Percentiles rank a stretch among this genome's conserved stretches.
Conservation (phyloP, 2,329 filamentous ascomycete species). For the Aspergillus terreus region DNA sequence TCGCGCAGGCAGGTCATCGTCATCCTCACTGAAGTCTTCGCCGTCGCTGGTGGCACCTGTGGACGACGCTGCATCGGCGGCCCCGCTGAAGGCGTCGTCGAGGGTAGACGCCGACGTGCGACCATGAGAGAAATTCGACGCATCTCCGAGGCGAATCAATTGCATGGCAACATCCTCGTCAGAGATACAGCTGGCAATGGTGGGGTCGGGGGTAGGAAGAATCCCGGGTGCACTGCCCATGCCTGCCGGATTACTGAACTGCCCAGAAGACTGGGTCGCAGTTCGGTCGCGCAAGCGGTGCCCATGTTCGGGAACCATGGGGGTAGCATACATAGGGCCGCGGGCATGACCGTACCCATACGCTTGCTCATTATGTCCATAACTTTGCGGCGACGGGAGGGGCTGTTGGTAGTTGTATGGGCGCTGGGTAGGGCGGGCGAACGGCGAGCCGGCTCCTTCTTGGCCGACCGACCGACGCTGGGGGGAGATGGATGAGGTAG, state of each 20-base stretch:
- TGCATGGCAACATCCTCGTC: constrained; percentile 98
- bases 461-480: constrained; percentile 75
- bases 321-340: constrained; percentile 58
- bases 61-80: constrained; percentile 78
- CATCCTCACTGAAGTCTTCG: constrained; percentile 61
- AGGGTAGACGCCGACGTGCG: constrained; percentile 89
- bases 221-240: constrained; percentile 52
- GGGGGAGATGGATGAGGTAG: constrained; percentile 94
- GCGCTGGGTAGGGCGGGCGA: constrained; percentile 70
- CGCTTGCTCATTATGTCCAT: constrained; percentile 50
- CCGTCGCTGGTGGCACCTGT: constrained; percentile 79
- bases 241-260: constrained; percentile 39
- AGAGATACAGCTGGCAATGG: constrained; percentile 92
- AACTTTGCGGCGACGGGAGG: constrained; percentile 80
- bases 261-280: constrained; percentile 47
- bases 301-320: constrained; percentile 51
- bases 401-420: constrained; percentile 74
- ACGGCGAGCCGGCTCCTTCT: constrained; percentile 66
- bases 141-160: constrained; percentile 91
- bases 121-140: constrained; percentile 88
- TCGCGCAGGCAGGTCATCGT: constrained; percentile 49
- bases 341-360: constrained; percentile 33
- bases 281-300: constrained; percentile 65
- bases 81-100: constrained; percentile 89
- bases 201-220: constrained; percentile 93